Conservation (phyloP, 1,139 yeast species). For the Meyerozyma guilliermondii region DNA sequence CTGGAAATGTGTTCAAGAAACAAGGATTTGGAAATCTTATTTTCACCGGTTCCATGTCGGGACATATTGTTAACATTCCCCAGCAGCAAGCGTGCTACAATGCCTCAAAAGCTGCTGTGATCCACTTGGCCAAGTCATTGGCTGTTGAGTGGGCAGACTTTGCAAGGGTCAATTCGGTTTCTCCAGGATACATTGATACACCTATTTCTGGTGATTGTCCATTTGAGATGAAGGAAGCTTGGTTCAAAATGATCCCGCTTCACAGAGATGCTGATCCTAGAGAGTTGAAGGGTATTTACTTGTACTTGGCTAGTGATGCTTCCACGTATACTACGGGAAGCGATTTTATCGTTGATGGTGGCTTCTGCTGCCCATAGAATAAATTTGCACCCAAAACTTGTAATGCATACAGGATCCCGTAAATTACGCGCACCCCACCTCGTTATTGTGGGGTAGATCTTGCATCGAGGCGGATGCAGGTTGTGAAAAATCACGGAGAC, state of each 20-base stretch:
- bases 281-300: slow-evolving; percentile 15
- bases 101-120: slow-evolving; percentile 2
- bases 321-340: slow-evolving; percentile 15
- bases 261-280: slow-evolving; percentile 14
- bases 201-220: slow-evolving; percentile 4
- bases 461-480: no score
- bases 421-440: no score
- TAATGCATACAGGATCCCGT: not conserved
- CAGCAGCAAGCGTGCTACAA: slow-evolving; percentile 2
- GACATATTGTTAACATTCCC: slow-evolving; percentile 6
- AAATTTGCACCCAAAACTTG: not conserved
- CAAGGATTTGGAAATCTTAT: slow-evolving; percentile 4
- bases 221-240: slow-evolving; percentile 10
- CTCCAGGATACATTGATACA: slow-evolving; percentile 8
- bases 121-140: slow-evolving; percentile 2
- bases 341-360: slow-evolving; percentile 16
- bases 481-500: no score
- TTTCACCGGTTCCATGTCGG: slow-evolving; percentile 7
- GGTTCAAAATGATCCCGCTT: slow-evolving; percentile 14
- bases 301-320: slow-evolving; percentile 15
- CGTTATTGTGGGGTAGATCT: no score
- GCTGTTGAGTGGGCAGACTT: slow-evolving; percentile 3
- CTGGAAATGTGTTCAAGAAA: slow-evolving; percentile 4
- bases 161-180: slow-evolving; percentile 8
- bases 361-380: slow-evolving; percentile 8